A percentile compares a stretch with the other conserved stretches of the same genome.
These are phyloP conservation scores for Epichloe elymi DNA, from an alignment of 2,329 filamentous ascomycete genomes.

Conservation along the genomic window DNA sequence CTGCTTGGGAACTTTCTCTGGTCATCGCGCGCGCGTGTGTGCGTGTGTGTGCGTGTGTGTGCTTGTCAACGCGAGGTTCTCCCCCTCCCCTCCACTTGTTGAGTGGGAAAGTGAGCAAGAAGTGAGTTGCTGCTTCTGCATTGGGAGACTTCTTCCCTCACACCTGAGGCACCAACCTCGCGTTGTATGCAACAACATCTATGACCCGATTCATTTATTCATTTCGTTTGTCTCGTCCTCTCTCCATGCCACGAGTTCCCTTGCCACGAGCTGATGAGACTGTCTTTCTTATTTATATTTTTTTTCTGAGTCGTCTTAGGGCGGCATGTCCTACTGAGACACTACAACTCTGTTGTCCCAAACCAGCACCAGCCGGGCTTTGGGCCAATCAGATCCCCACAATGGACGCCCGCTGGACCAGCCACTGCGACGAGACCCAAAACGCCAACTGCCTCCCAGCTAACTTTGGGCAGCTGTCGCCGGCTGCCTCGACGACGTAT, in stretches of 20 bases:
- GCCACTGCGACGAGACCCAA: conserved; percentile 3
- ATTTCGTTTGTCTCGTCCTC: background rate
- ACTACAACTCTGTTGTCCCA: background rate
- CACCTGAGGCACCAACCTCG: conserved; percentile 6
- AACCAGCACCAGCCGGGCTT: background rate
- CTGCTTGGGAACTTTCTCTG: too few relatives aligned
- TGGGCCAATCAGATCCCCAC: conserved; percentile 1
- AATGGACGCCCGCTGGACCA: conserved; percentile 4
- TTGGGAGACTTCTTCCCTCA: background rate
- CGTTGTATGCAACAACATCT: background rate
- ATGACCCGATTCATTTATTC: background rate
- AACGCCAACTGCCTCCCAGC: background rate
- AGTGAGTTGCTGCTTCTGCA: conserved; percentile 7
- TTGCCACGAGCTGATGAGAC: background rate
- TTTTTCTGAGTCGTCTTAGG: background rate
- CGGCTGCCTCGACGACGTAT: conserved; percentile 10
- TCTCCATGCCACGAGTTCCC: background rate
- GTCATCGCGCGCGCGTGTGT: too few relatives aligned
- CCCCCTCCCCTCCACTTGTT: background rate
- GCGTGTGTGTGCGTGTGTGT: background rate
- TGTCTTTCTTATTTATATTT: background rate
- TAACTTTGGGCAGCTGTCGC: conserved; percentile 7
- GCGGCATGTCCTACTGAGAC: background rate
- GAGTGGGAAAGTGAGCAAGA: conserved; percentile 4
- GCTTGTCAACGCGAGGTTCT: too few relatives aligned